These are phyloP conservation scores for Exserohilum rostratum DNA, from an alignment of 2,329 filamentous ascomycete species.

Conservation along the genomic window DNA sequence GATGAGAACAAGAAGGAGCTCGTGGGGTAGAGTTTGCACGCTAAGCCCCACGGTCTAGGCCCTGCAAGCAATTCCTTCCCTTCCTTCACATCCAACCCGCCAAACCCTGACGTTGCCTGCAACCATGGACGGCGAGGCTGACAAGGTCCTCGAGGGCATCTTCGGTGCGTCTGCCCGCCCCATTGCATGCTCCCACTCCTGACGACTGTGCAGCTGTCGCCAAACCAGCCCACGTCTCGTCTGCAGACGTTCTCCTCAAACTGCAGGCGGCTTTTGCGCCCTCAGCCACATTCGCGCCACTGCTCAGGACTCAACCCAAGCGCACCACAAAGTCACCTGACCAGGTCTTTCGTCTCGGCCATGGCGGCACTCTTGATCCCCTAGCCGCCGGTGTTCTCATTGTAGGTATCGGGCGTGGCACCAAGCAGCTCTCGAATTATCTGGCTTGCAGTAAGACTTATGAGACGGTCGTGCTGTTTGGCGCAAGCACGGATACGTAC, in stretches of 20 bases:
- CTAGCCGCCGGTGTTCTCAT: conserved; percentile 40
- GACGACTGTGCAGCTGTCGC: conserved; percentile 21
- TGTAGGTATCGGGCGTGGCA: conserved; percentile 39
- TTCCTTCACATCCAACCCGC: conserved; percentile 1
- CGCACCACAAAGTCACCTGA: conserved; percentile 27
- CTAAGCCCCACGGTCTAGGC: conserved; percentile 4
- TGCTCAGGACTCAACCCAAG: conserved; percentile 24
- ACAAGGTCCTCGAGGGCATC: conserved; percentile 26
- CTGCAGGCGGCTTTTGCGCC: conserved; percentile 28
- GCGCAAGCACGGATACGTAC: conserved; percentile 39
- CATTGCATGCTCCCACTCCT: background rate
- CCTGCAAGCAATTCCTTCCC: conserved; percentile 2
- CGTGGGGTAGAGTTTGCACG: background rate
- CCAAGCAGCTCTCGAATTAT: conserved; percentile 35
- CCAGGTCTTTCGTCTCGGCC: conserved; percentile 37
- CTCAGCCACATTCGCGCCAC: conserved; percentile 25
- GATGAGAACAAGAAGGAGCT: background rate
- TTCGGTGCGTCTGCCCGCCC: conserved; percentile 22
- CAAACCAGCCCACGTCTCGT: conserved; percentile 31
- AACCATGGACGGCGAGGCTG: conserved; percentile 4
- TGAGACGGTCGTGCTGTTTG: conserved; percentile 37
- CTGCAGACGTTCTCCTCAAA: conserved; percentile 32
- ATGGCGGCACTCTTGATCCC: conserved; percentile 41
- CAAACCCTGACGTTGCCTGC: background rate
- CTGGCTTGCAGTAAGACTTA: conserved; percentile 39